Evolutionary conservation across 805 yeast species (phyloP).

Genomic region (Schizosaccharomyces pombe): DNA sequence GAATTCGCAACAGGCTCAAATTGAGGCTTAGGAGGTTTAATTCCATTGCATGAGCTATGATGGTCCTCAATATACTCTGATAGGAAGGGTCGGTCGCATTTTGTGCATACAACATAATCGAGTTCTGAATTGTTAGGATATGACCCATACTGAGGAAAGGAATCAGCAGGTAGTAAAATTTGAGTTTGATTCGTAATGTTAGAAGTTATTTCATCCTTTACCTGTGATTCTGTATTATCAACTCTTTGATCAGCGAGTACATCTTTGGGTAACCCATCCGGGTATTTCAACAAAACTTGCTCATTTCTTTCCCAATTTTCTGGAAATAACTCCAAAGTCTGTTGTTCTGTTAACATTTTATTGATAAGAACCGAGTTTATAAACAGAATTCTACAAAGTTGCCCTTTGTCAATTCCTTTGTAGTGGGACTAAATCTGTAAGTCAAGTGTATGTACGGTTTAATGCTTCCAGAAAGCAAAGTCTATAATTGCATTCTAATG

Average conservation of each 20-base stretch:
- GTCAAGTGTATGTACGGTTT: too few relatives aligned
- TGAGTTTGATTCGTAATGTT: background rate
- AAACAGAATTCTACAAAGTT: too few relatives aligned
- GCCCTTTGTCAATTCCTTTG: too few relatives aligned
- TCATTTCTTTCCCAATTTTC: background rate
- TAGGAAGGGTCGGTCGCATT: background rate
- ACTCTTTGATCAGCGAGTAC: background rate
- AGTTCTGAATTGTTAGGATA: background rate
- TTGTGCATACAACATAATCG: background rate
- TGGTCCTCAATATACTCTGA: background rate
- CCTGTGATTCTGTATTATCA: background rate
- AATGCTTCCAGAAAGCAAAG: too few relatives aligned
- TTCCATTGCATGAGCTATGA: background rate
- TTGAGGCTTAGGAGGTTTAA: background rate
- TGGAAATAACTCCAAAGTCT: background rate
- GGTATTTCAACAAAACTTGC: background rate
- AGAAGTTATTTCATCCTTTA: background rate
- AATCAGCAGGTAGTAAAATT: background rate
- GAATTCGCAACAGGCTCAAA: background rate
- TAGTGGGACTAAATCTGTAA: too few relatives aligned
- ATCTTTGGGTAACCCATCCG: background rate
- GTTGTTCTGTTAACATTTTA: background rate
- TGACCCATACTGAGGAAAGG: background rate
- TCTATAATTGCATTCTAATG: too few relatives aligned
- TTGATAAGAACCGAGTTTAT: background rate